A percentile compares a stretch with the other conserved stretches of the same genome.
These are phyloP conservation scores for Tolypocladium nubicola DNA, from an alignment of 2,329 filamentous ascomycete species.

Conservation along the genomic window DNA sequence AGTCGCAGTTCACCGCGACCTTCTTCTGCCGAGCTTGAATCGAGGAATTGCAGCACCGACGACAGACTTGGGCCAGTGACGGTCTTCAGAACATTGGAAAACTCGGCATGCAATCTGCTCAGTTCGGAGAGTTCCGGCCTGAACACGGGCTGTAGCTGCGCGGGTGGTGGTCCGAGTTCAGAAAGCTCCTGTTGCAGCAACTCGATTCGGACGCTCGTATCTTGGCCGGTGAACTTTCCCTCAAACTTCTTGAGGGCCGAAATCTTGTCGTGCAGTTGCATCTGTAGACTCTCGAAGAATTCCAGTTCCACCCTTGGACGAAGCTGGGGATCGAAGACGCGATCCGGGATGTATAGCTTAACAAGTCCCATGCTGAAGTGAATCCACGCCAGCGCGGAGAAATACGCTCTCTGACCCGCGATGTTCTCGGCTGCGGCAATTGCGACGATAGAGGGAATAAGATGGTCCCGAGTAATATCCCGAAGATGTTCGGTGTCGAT, in stretches of 20 bases:
- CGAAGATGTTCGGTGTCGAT: slow-evolving; percentile 25
- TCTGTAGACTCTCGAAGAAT: slow-evolving; percentile 43
- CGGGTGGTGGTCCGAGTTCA: slow-evolving; percentile 55
- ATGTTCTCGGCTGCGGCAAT: slow-evolving; percentile 20
- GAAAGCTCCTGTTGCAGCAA: slow-evolving; percentile 51
- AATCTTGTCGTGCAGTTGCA: slow-evolving; percentile 45
- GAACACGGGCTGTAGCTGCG: slow-evolving; percentile 55
- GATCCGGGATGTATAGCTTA: slow-evolving; percentile 75
- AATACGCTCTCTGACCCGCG: slow-evolving; percentile 12
- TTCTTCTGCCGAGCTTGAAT: slow-evolving; percentile 9
- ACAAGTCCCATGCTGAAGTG: slow-evolving; percentile 65
- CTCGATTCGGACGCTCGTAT: slow-evolving; percentile 55
- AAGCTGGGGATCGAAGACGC: slow-evolving; percentile 71
- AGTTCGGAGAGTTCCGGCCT: slow-evolving; percentile 61
- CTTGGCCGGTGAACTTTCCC: slow-evolving; percentile 53
- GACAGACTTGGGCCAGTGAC: slow-evolving; percentile 39
- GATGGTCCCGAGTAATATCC: slow-evolving; percentile 26
- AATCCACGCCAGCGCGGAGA: slow-evolving; percentile 55
- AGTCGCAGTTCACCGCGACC: slow-evolving; percentile 32
- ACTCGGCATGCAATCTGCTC: slow-evolving; percentile 67
- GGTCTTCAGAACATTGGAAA: slow-evolving; percentile 63
- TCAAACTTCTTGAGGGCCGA: slow-evolving; percentile 57
- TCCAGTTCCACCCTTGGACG: slow-evolving; percentile 54
- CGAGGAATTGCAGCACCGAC: slow-evolving; percentile 17
- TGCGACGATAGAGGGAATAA: slow-evolving; percentile 35